Evolutionary conservation across 2,329 filamentous ascomycete genomes (phyloP).

Genomic region (Exophiala sp.): DNA sequence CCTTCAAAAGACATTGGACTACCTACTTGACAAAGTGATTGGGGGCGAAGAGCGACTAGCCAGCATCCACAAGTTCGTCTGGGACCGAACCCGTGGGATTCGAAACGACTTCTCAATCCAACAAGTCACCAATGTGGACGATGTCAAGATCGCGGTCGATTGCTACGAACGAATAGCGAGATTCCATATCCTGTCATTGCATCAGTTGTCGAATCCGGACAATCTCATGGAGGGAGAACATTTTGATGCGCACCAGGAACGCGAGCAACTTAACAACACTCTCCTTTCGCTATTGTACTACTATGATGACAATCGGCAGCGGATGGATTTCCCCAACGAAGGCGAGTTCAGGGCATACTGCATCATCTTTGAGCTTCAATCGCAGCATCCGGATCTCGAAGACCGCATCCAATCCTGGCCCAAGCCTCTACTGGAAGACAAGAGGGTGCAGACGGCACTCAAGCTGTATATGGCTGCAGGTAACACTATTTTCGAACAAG

Average conservation of each 20-base stretch:
- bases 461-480: conserved; percentile 52
- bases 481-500: conserved; percentile 48
- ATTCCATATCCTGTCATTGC: conserved; percentile 58
- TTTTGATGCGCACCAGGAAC: conserved; percentile 55
- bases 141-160: conserved; percentile 53
- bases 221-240: conserved; percentile 46
- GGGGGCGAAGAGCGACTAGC: conserved; percentile 46
- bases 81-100: conserved; percentile 60
- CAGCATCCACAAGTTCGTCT: conserved; percentile 57
- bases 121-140: conserved; percentile 51
- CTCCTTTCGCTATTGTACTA: conserved; percentile 56
- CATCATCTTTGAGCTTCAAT: conserved; percentile 51
- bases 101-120: conserved; percentile 62
- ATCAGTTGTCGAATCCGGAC: conserved; percentile 50
- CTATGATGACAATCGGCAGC: conserved; percentile 51
- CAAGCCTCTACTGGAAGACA: conserved; percentile 44
- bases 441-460: conserved; percentile 51
- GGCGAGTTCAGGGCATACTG: conserved; percentile 60
- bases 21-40: conserved; percentile 47
- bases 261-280: conserved; percentile 59
- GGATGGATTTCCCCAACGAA: conserved; percentile 51
- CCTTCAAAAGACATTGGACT: conserved; percentile 44
- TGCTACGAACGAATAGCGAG: conserved; percentile 59
- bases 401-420: conserved; percentile 54
- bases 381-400: conserved; percentile 51